phyloP scores from a whole-genome alignment of 352 stramenopile species.

The Chrysophaeum taylorii region DNA sequence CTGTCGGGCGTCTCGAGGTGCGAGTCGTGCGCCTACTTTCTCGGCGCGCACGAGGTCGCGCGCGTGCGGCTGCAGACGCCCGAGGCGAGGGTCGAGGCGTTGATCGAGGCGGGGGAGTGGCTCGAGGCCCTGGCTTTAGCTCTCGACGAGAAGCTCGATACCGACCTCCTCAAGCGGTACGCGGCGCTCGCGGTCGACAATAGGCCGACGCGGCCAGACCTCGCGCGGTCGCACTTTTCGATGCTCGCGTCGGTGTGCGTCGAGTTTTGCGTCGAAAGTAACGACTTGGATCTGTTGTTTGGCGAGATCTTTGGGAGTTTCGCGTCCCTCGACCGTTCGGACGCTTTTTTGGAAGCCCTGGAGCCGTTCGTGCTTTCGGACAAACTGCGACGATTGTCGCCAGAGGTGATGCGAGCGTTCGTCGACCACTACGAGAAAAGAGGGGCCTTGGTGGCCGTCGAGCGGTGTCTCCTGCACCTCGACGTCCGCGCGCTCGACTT shows the following conservation, averaged over 20 bases:
- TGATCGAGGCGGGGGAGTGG: constrained; percentile 90
- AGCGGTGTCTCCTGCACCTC: constrained; percentile 84
- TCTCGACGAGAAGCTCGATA: constrained; percentile 85
- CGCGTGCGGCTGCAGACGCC: constrained; percentile 76
- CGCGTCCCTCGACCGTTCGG: constrained; percentile 47
- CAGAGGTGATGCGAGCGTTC: constrained; percentile 79
- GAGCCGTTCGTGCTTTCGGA: constrained; percentile 86
- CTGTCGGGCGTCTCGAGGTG: no score
- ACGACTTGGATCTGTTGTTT: constrained; percentile 67
- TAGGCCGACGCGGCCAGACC: constrained; percentile 47
- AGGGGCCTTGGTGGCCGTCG: constrained; percentile 63
- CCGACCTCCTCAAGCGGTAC: constrained; percentile 48
- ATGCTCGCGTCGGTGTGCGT: constrained; percentile 90
- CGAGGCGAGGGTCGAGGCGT: constrained; percentile 76
- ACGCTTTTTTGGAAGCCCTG: constrained; percentile 77
- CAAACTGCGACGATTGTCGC: constrained; percentile 74
- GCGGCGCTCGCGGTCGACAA: constrained; percentile 57
- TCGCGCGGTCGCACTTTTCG: constrained; percentile 84
- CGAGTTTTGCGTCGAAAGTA: constrained; percentile 79
- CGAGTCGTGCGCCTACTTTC: constrained; percentile 78
- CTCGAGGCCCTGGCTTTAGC: constrained; percentile 86
- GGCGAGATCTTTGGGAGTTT: constrained; percentile 71
- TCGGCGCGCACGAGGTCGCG: constrained; percentile 80
- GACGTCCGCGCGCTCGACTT: constrained; percentile 82
- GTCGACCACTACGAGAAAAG: constrained; percentile 75